These are phyloP conservation scores for Fraxinus sp. DNA, from an alignment of 305 asterid species.

Conservation along the genomic window DNA sequence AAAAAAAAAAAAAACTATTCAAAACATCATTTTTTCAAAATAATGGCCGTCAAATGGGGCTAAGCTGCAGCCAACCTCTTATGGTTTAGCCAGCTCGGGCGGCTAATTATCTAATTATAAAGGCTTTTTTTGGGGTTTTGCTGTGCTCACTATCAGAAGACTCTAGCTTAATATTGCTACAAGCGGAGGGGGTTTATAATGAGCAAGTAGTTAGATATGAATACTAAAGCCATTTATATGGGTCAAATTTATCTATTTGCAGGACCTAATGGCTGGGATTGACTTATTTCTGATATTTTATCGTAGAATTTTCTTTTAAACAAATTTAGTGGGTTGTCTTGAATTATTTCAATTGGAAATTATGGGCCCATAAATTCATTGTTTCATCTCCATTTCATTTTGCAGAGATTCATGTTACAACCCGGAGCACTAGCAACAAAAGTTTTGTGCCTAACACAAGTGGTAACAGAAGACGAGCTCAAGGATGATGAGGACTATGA, in stretches of 20 bases:
- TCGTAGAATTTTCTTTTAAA: neutral
- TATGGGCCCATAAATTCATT: neutral
- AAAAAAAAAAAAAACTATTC: neutral
- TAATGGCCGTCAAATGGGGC: neutral
- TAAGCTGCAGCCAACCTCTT: neutral
- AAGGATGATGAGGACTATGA: conserved; percentile 80
- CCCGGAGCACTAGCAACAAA: conserved; percentile 64
- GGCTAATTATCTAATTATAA: neutral
- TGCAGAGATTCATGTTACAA: conserved; percentile 73
- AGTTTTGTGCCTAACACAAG: conserved; percentile 82
- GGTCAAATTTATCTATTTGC: neutral
- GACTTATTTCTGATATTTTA: neutral
- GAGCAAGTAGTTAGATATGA: neutral
- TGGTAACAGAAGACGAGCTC: conserved; percentile 76
- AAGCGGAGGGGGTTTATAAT: neutral
- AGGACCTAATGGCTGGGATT: neutral
- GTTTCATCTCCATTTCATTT: conserved; percentile 13
- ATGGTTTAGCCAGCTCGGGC: neutral
- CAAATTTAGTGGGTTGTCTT: neutral
- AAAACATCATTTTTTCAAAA: no score
- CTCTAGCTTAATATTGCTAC: neutral
- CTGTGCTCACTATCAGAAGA: neutral
- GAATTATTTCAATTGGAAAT: neutral
- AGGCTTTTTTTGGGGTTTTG: neutral
- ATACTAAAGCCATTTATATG: neutral